Evolutionary conservation across 2,329 filamentous ascomycete species (phyloP), one percentile per base, ranked within the genome.

Genomic region (Myriosclerotinia duriaeana): DNA sequence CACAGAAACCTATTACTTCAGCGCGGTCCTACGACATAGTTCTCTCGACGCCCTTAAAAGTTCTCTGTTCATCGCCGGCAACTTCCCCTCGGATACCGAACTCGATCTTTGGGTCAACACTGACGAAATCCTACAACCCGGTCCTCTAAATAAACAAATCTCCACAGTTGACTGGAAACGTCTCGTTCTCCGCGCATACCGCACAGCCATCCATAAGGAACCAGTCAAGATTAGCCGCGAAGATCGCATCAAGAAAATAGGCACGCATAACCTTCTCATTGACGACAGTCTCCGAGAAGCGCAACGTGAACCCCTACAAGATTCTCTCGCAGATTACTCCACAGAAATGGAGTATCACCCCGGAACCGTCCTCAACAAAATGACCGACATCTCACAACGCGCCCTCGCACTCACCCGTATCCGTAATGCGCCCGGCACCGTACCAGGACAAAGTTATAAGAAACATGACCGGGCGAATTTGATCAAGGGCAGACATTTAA

Each of bases 21-120:
- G 65, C 38, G 65, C 60, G 8, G 50, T 53, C 7, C 64, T 67
- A 7, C 12, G 44, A 1, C 36, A 30, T 3, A 71, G 64, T 20
- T 61, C 54, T 14, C 66, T 70, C 14, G 30, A 58, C 12, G 63
- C 64, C 15, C 63, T 70, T 52, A 70, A 70, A 48, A 60, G 56
- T 9, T 48, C 64, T 3, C 67, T 71, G 1, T 68, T 67, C 6
- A 61, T 61, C 4, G 53, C 36, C 1, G 70, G 66, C 0, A 52
- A 55, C 40, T 70, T 71, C 20, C 69, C 69, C 48, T 52, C 67
- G 12, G 64, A 69, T 30, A 58, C 53, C 22, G 64, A 46, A 11
- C 59, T 71, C n/a, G 40, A 65, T 8, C 53, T 71, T 5, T 67
- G 63, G 42, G 66, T 69, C 58, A 65, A 67, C 42, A 36, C 36